Conservation (phyloP, 1,284 basidiomycete genomes). For the Apiotrichum montevideense region DNA sequence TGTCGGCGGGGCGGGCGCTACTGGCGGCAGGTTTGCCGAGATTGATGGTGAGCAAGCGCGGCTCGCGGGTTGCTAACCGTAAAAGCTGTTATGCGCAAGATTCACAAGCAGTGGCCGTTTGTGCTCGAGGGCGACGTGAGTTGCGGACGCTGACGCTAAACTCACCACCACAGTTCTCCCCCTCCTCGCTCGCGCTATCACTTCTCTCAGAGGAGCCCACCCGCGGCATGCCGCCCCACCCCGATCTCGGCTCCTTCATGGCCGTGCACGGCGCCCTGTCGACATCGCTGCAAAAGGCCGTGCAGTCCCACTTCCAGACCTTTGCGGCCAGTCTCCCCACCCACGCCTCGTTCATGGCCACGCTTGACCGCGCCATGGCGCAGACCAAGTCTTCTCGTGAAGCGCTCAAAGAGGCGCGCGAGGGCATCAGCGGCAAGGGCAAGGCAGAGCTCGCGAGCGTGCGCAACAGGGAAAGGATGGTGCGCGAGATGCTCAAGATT, state of each 20-base stretch:
- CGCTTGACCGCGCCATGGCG: slow-evolving; percentile 63
- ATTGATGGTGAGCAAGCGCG: slow-evolving; percentile 35
- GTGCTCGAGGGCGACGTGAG: slow-evolving; percentile 75
- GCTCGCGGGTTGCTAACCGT: neutral
- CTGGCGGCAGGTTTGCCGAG: slow-evolving; percentile 41
- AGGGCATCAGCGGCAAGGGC: slow-evolving; percentile 42
- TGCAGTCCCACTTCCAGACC: slow-evolving; percentile 75
- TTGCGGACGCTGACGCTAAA: slow-evolving; percentile 6
- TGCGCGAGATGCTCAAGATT: slow-evolving; percentile 84
- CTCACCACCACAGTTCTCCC: slow-evolving; percentile 65
- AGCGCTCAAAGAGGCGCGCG: slow-evolving; percentile 58
- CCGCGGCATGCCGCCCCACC: slow-evolving; percentile 23
- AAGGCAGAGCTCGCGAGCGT: slow-evolving; percentile 75
- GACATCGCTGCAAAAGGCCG: slow-evolving; percentile 40
- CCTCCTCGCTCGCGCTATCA: slow-evolving; percentile 80
- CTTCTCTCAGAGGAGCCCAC: slow-evolving; percentile 67
- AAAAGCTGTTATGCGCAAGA: slow-evolving; percentile 71
- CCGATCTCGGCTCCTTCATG: slow-evolving; percentile 34
- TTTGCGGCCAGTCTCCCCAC: slow-evolving; percentile 86
- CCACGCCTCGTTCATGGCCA: slow-evolving; percentile 67
- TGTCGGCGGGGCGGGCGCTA: slow-evolving; percentile 12
- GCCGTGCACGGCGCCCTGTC: slow-evolving; percentile 37
- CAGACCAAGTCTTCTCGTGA: slow-evolving; percentile 67
- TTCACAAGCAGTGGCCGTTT: slow-evolving; percentile 84
- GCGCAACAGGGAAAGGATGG: slow-evolving; percentile 70